Base-by-base conservation (phyloP, 352 stramenopile species). In the Globisporangium nodosum region DNA sequence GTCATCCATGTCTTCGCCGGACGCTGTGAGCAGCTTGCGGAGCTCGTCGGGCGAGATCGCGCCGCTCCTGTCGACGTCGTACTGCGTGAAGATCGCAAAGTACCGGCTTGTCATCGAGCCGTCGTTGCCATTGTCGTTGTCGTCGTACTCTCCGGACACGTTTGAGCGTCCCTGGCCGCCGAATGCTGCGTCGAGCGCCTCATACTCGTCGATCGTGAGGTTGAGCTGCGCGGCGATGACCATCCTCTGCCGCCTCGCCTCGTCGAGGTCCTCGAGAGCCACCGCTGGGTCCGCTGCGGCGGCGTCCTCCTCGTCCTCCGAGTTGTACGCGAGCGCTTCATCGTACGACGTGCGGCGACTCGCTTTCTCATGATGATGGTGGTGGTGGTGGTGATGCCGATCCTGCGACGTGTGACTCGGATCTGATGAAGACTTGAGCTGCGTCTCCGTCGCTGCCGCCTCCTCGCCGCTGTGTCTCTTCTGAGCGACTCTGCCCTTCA, bases 1-100 rank as follows among this genome's bases (percentile, higher is more conserved):
- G 18, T 89, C 84, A 48, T 93, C 83, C 75, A 90, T 87, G 42
- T 84, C 69, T 73, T 92, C 81, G 8, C 82, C 86, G 2, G 84
- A 71, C 0, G 73, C 70, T 2, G 69, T 51, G 5, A 95, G 61
- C 21, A 95, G 58, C 47, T 77, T 55, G 1, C 68, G 70, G 6
- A 95, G 64, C 57, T 95, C 84, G 3, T 71, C 65, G 0, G 84
- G 78, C 2, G 86, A 95, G 52, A 95, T 90, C 3, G 78, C 62
- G 3, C 82, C 84, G 47, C 85, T 95, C 20, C 81, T 63, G 52
- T 95, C 83, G n/a, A 77, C 69, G 58, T 95, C 86, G 58, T 82
- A 93, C 56, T 81, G 65, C 8, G 84, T 63, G 51, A 95, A 95
- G 8, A 89, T 54, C 3, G 71, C 58, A 12, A 69, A 67, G 48